Conservation (phyloP, 129 eudicot genomes). For the Chrysanthemum lavandulifolium region DNA sequence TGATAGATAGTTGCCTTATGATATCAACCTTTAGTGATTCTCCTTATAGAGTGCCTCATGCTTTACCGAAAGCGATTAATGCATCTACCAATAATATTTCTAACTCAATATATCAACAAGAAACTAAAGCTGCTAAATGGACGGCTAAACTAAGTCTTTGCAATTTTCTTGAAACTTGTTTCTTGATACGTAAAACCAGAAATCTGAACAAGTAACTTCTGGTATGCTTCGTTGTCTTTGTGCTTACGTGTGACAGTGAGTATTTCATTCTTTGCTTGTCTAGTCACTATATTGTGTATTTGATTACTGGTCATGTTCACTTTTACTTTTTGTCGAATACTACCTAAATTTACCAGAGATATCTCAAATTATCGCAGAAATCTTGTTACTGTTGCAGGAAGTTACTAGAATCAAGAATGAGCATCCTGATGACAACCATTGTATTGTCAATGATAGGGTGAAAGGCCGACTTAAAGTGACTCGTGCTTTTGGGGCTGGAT, state of each 20-base stretch:
- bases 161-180: not conserved
- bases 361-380: constrained; percentile 16
- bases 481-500: constrained; percentile 99
- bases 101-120: too few relatives aligned
- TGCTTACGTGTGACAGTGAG: not conserved
- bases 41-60: too few relatives aligned
- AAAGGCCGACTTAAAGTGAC: constrained; percentile 99
- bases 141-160: too few relatives aligned
- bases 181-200: not conserved
- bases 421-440: constrained; percentile 90
- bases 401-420: constrained; percentile 88
- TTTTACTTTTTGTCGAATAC: constrained; percentile 3
- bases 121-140: too few relatives aligned
- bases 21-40: too few relatives aligned
- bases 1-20: too few relatives aligned
- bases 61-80: too few relatives aligned
- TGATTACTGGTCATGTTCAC: not conserved
- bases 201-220: not conserved
- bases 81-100: too few relatives aligned
- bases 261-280: not conserved
- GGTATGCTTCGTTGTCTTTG: not conserved
- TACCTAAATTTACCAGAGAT: not conserved
- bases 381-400: constrained; percentile 56
- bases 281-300: not conserved
- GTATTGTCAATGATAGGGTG: constrained; percentile 94